Evolutionary conservation across 73 alveolate genomes (phyloP).

Genomic region (Tetrahymena borealis): DNA sequence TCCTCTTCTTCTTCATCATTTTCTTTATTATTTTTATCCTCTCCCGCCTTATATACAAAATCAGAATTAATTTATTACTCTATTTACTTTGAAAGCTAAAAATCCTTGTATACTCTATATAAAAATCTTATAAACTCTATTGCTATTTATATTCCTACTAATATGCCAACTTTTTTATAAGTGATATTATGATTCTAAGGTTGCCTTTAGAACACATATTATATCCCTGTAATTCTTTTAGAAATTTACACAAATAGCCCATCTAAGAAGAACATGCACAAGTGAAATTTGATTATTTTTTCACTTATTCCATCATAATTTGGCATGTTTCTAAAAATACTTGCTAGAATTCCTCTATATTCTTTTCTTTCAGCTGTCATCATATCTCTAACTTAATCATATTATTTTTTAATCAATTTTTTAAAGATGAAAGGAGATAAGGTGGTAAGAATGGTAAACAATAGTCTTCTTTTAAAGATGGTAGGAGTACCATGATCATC

Average conservation of each 20-base stretch:
- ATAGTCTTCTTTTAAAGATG: not conserved
- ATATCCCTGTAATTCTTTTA: constrained; percentile 10
- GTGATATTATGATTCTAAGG: constrained; percentile 24
- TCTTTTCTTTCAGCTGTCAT: not conserved
- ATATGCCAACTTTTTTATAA: constrained; percentile 16
- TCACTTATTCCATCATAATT: constrained; percentile 2
- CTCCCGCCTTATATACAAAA: not conserved
- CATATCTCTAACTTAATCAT: not conserved
- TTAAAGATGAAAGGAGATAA: not conserved
- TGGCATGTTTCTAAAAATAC: constrained; percentile 3
- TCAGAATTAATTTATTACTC: not conserved
- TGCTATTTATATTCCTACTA: not conserved
- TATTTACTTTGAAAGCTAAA: not conserved
- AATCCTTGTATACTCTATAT: not conserved
- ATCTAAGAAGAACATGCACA: constrained; percentile 10
- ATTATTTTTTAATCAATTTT: not conserved
- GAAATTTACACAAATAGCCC: constrained; percentile 19
- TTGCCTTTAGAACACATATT: constrained; percentile 5
- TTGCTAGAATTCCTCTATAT: not conserved
- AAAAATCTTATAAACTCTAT: not conserved
- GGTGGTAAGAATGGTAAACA: not conserved
- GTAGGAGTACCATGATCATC: not conserved
- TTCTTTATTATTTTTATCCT: not conserved
- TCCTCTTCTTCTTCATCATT: not conserved
- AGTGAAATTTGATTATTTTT: constrained; percentile 15